Conservation (phyloP, 1,284 basidiomycete genomes). For the Apiotrichum laibachii region DNA sequence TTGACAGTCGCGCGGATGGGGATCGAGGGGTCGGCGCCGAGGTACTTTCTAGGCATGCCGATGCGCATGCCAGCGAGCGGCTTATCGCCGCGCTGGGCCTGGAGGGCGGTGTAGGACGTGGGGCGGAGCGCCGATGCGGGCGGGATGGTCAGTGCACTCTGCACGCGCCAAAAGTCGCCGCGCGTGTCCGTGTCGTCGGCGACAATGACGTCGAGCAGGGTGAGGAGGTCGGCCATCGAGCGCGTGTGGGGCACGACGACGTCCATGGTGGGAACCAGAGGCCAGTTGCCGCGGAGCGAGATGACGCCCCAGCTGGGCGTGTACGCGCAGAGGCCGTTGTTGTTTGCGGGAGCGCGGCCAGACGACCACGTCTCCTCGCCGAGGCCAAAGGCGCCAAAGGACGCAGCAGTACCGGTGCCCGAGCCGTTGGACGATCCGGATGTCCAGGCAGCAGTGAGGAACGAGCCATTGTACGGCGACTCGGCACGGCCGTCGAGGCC, state of each 20-base stretch:
- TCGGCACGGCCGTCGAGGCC: slow-evolving; percentile 17
- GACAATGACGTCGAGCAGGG: slow-evolving; percentile 7
- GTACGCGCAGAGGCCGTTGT: slow-evolving; percentile 14
- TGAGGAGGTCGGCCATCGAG: slow-evolving; percentile 11
- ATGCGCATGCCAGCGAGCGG: slow-evolving; percentile 8
- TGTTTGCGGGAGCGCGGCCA: slow-evolving; percentile 12
- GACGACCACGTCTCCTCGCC: slow-evolving; percentile 16
- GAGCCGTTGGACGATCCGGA: slow-evolving; percentile 12
- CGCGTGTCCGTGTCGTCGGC: slow-evolving; percentile 6
- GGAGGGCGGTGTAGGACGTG: neutral
- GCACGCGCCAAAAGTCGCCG: slow-evolving; percentile 15
- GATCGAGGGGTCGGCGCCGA: slow-evolving; percentile 4
- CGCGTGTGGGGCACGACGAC: slow-evolving; percentile 17
- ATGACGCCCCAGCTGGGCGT: slow-evolving; percentile 15
- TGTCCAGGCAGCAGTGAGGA: slow-evolving; percentile 12
- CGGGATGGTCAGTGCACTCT: neutral
- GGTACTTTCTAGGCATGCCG: slow-evolving; percentile 9
- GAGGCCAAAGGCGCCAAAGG: slow-evolving; percentile 13
- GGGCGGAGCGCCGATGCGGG: slow-evolving; percentile 6
- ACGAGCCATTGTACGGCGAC: slow-evolving; percentile 12
- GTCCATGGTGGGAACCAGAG: slow-evolving; percentile 14
- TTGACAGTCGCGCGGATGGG: slow-evolving; percentile 2
- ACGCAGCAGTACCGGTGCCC: slow-evolving; percentile 12
- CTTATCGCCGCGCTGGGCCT: neutral
- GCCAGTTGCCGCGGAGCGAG: slow-evolving; percentile 15